phyloP scores from a whole-genome alignment of 495 filamentous ascomycete genomes.

The Platismatia glauca region DNA sequence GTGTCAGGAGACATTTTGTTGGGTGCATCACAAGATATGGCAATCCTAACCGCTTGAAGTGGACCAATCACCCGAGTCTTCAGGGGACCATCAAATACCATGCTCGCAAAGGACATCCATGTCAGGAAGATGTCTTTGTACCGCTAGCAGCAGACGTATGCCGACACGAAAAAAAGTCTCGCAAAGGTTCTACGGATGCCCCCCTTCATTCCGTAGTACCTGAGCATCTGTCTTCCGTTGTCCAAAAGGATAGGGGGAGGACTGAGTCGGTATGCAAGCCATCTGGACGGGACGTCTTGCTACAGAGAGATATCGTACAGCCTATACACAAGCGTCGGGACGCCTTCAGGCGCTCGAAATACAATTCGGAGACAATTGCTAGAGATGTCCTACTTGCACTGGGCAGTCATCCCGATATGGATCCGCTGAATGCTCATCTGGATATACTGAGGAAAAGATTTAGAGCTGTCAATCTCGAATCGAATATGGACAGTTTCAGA shows the following conservation, averaged over 20 bases:
- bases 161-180: background rate
- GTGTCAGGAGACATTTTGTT: background rate
- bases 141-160: background rate
- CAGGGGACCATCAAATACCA: background rate
- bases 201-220: background rate
- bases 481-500: slow-evolving; percentile 53
- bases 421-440: slow-evolving; percentile 52
- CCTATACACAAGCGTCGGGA: slow-evolving; percentile 36
- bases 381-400: slow-evolving; percentile 54
- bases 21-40: background rate
- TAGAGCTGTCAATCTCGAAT: slow-evolving; percentile 30
- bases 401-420: slow-evolving; percentile 50
- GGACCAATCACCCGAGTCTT: background rate
- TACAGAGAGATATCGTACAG: slow-evolving; percentile 29
- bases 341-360: slow-evolving; percentile 38
- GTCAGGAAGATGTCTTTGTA: background rate
- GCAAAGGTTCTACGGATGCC: background rate
- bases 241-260: background rate
- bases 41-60: background rate
- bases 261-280: background rate
- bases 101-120: background rate
- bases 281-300: background rate
- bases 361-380: slow-evolving; percentile 56
- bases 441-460: slow-evolving; percentile 37
- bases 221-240: background rate